Conservation (phyloP, 257 asterid genomes). For the Coffea eugenioides region DNA sequence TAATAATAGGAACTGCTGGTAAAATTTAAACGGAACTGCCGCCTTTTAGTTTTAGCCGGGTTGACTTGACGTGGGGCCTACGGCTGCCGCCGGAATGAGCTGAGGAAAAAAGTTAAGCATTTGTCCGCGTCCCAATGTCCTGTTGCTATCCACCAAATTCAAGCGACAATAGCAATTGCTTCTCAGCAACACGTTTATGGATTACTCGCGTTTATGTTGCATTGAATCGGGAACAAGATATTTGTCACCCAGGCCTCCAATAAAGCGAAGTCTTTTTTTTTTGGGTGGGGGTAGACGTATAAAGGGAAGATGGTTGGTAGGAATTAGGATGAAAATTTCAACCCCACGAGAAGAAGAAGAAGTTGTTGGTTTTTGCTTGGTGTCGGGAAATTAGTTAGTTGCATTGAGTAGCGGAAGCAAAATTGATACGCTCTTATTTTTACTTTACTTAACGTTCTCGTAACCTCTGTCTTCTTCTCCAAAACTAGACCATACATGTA, state of each 20-base stretch:
- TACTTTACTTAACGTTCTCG: too few species aligned
- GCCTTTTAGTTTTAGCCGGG: background rate
- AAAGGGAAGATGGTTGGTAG: background rate
- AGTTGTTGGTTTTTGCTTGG: conserved; percentile 17
- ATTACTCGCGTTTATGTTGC: background rate
- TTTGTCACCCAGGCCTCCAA: background rate
- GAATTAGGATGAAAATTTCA: conserved; percentile 5
- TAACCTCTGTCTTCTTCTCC: too few species aligned
- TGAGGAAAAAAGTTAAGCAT: background rate
- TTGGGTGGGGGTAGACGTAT: too few species aligned
- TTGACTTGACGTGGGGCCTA: too few species aligned
- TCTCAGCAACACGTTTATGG: background rate
- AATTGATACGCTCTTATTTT: background rate
- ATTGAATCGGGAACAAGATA: background rate
- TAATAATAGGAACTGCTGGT: background rate
- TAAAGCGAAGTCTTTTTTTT: background rate
- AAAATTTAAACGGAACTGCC: background rate
- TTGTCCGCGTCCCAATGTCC: background rate
- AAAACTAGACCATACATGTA: too few species aligned
- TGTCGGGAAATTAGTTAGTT: conserved; percentile 3
- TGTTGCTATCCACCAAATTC: background rate
- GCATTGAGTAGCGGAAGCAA: conserved; percentile 16
- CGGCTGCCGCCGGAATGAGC: too few species aligned
- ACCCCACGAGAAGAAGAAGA: background rate
- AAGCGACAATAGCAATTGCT: background rate